phyloP scores from a whole-genome alignment of 352 stramenopile genomes.

The Pythium biforme region DNA sequence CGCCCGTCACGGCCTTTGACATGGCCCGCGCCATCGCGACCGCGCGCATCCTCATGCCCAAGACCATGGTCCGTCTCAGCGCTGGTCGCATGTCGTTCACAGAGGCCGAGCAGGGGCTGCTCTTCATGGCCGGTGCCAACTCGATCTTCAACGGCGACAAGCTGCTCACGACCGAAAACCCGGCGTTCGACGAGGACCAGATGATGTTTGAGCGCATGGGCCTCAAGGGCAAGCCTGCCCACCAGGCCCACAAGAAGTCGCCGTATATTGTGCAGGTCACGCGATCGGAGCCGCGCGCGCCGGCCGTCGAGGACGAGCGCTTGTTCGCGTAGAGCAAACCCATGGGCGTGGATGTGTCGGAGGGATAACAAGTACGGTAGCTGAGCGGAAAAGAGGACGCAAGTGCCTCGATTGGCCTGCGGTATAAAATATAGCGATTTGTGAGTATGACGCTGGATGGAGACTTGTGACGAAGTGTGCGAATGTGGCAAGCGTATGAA shows the following conservation, averaged over 20 bases:
- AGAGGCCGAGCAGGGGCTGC: conserved; percentile 94
- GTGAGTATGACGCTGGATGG: background rate
- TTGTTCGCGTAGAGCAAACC: conserved; percentile 33
- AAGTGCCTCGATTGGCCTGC: background rate
- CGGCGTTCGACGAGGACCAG: conserved; percentile 95
- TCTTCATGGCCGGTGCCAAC: conserved; percentile 98
- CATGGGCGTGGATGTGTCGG: background rate
- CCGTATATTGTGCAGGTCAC: conserved; percentile 84
- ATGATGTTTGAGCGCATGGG: conserved; percentile 94
- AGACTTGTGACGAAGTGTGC: too few species aligned
- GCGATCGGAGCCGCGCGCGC: conserved; percentile 44
- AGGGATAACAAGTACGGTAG: background rate
- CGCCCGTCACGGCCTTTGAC: conserved; percentile 92
- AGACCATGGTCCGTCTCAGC: conserved; percentile 96
- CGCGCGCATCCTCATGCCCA: conserved; percentile 96
- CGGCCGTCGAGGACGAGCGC: conserved; percentile 39
- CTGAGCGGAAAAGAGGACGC: background rate
- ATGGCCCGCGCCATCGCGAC: conserved; percentile 98
- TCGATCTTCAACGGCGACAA: conserved; percentile 99
- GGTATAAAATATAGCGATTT: conserved; percentile 1
- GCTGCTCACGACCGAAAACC: conserved; percentile 96
- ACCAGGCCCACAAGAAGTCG: conserved; percentile 83
- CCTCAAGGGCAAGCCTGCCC: conserved; percentile 94
- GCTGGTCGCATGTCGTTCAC: conserved; percentile 96
- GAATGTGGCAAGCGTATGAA: too few species aligned